Evolutionary conservation across 1,284 basidiomycete genomes (phyloP).

Genomic region (Ganoderma resinaceum): DNA sequence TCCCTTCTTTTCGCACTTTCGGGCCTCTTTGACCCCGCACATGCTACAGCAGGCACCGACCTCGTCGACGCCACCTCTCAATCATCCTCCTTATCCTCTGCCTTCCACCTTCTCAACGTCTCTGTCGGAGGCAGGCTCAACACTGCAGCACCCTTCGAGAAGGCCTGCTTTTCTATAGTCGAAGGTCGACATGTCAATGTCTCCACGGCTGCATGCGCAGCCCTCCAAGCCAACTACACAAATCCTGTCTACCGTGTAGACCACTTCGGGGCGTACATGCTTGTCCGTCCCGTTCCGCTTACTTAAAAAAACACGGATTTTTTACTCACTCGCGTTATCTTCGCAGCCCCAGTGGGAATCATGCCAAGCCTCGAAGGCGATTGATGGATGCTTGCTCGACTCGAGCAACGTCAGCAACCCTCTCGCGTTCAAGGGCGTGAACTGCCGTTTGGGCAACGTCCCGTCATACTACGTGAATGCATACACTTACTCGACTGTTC

Average conservation of each 20-base stretch:
- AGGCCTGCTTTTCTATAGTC: slow-evolving; percentile 42
- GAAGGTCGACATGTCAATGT: slow-evolving; percentile 31
- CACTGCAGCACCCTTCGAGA: slow-evolving; percentile 37
- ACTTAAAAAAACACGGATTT: not conserved
- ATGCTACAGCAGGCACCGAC: slow-evolving; percentile 58
- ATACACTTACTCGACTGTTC: not conserved
- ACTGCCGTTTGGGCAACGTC: slow-evolving; percentile 42
- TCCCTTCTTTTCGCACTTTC: slow-evolving; percentile 7
- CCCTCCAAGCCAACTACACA: slow-evolving; percentile 40
- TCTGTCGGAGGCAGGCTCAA: slow-evolving; percentile 42
- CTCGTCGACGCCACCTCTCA: slow-evolving; percentile 46
- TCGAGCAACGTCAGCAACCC: slow-evolving; percentile 35
- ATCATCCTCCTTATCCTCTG: slow-evolving; percentile 48
- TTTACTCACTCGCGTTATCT: not conserved
- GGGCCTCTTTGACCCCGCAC: not conserved
- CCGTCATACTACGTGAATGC: slow-evolving; percentile 40
- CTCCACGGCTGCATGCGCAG: slow-evolving; percentile 36
- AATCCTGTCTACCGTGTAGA: slow-evolving; percentile 36
- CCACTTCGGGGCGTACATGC: slow-evolving; percentile 40
- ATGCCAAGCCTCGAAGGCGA: slow-evolving; percentile 32
- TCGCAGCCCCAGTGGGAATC: slow-evolving; percentile 43
- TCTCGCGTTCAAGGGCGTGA: slow-evolving; percentile 30
- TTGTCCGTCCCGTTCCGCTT: slow-evolving; percentile 28
- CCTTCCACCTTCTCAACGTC: slow-evolving; percentile 38
- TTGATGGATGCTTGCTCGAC: slow-evolving; percentile 40